Evolutionary conservation across 306 rosid genomes (phyloP), one percentile per base, ranked within the genome.

Genomic region (Arachis stenosperma): DNA sequence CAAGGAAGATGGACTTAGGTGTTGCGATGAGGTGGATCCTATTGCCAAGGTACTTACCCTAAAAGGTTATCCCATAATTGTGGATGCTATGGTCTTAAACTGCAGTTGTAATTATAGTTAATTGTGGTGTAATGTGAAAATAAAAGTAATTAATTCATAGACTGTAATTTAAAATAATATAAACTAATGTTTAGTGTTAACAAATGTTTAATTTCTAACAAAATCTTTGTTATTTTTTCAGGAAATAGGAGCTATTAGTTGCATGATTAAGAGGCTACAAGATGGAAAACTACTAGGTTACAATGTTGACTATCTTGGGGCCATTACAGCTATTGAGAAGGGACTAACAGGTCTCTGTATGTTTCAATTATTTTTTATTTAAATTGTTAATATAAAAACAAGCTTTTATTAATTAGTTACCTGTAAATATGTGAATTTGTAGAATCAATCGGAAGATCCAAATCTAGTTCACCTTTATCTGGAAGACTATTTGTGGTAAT

Each of bases 191-290:
- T 41, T 50, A 11, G 12, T 27, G 7, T 50, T 46, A 44, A 47
- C 9, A 30, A 11, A 65, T n/a, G 39, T 63, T 22, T 22, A 22
- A 22, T 22, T 7, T 36, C n/a, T 36, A 30, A 40, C 2, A 52
- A 65, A 75, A 42, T 58, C 51, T 22, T 11, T 56, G 41, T n/a
- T 11, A 46, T 52, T 5, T 52, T 52, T 51, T 9, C 79, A 90
- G 92, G 83, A 62, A 61, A 88, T 87, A 57, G 92, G 90, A 81
- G 92, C 90, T 65, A 86, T 87, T 64, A 90, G 80, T 75, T 90
- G 96, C 83, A 87, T 88, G 90, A 79, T 90, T 69, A 86, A 76
- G 81, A 86, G 76, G 17, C 83, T 84, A 63, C 53, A 29, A 6
- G 83, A 87, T 54, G 92, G 90, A 33, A 87, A 79, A 47, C 72